Evolutionary conservation across 768 basidiomycete genomes (phyloP), one percentile per base, ranked within the genome.

Genomic region (Tulasnella sp.): DNA sequence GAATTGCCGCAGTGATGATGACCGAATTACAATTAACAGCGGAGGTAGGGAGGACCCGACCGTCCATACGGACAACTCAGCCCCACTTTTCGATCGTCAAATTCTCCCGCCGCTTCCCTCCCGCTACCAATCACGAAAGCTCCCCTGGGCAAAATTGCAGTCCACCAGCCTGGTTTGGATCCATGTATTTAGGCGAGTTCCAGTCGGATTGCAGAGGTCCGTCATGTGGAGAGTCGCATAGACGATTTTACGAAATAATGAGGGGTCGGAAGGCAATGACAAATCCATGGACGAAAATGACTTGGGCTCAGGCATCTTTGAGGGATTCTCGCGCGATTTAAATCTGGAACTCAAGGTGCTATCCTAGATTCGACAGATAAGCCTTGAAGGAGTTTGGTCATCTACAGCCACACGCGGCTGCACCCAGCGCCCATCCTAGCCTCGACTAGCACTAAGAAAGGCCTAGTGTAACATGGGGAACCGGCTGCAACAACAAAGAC

Each of bases 331-430:
- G 61, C 32, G 61, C 61, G 61, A 67, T 67, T n/a, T n/a, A 67
- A 67, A 67, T 67, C 61, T 29, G 61, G 61, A 67, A 32, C 61
- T 3, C 26, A 32, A 67, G 13, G 29, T 26, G 29, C 5, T 67
- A 67, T 67, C 61, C 61, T 67, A 67, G 61, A 67, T 67, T 67
- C 61, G 61, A 29, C 61, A 67, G 61, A 67, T 67, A 67, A 67
- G 61, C 61, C 61, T 67, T 67, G 61, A 29, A 67, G 26, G 61
- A 11, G 5, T 67, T 13, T 67, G n/a, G 61, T 67, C n/a, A 57
- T 57, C 55, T 5, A n/a, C 26, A 57, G 42, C 23, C 32, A 15
- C 61, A 32, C 32, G 26, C 61, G 26, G 61, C 9, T 9, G 29
- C 61, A 67, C 61, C 61, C 26, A 67, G 26, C n/a, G 10, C 61